Conservation (phyloP, 495 filamentous ascomycete species). For the Xeromyces bisporus region DNA sequence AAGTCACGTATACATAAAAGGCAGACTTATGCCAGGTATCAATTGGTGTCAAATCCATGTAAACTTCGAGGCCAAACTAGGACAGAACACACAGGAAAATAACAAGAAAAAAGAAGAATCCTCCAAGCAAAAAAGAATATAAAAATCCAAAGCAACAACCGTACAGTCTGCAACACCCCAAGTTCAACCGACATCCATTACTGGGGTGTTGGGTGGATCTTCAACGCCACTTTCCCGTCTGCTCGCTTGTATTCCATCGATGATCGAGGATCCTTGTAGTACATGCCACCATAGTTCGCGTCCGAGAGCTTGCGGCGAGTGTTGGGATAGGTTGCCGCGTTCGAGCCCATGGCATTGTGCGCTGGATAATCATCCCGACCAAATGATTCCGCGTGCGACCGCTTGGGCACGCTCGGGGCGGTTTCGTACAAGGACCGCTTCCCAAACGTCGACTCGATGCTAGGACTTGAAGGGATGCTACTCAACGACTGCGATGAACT, state of each 20-base stretch:
- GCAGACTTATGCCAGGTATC: no score
- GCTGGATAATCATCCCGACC: conserved; percentile 26
- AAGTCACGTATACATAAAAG: no score
- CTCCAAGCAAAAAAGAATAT: no score
- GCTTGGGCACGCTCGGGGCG: conserved; percentile 14
- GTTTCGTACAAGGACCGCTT: conserved; percentile 21
- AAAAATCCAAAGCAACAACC: no score
- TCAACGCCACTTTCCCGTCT: conserved; percentile 22
- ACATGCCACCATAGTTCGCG: conserved; percentile 11
- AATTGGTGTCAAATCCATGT: no score
- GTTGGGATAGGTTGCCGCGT: conserved; percentile 15
- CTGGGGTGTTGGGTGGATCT: conserved; percentile 12
- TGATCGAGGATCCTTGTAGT: conserved; percentile 20
- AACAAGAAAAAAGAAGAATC: no score
- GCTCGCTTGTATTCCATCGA: conserved; percentile 37
- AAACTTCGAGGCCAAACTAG: no score
- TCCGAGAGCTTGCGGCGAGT: conserved; percentile 14
- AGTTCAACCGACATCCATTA: no score
- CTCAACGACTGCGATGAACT: conserved; percentile 11
- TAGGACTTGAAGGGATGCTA: conserved; percentile 9
- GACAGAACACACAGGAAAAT: no score
- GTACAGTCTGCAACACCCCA: no score
- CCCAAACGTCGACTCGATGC: conserved; percentile 12
- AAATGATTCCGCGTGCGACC: conserved; percentile 27
- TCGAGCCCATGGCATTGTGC: conserved; percentile 35